A percentile compares a stretch with the other conserved stretches of the same genome.
Evolutionary conservation across 2,329 filamentous ascomycete species (phyloP).

Genomic region (Aspergillus udagawae): DNA sequence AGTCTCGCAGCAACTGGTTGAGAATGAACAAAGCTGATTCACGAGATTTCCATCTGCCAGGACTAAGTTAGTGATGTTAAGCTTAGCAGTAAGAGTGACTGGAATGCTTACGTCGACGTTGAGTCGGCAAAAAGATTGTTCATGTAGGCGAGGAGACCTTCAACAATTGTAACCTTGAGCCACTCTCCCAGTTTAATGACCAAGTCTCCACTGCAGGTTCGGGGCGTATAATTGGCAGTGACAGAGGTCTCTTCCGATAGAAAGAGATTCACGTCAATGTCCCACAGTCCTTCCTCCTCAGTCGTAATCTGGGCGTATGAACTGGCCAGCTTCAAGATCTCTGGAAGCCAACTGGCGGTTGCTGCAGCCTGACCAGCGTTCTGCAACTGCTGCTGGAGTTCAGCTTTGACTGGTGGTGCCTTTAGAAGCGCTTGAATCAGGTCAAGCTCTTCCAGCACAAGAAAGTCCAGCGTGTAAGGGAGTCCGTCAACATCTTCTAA

Average conservation of each 20-base stretch:
- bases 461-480: constrained; percentile 91
- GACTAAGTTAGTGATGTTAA: constrained; percentile 4
- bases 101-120: constrained; percentile 30
- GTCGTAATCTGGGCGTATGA: constrained; percentile 84
- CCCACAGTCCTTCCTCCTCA: constrained; percentile 94
- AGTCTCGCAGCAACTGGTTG: constrained; percentile 78
- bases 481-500: constrained; percentile 85
- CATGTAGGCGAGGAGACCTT: constrained; percentile 74
- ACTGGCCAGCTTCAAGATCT: constrained; percentile 80
- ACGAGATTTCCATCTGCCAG: constrained; percentile 59
- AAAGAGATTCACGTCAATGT: constrained; percentile 93
- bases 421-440: constrained; percentile 88
- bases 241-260: constrained; percentile 92
- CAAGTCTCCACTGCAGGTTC: constrained; percentile 87
- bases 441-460: constrained; percentile 90
- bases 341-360: constrained; percentile 73
- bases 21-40: constrained; percentile 83
- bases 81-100: not conserved
- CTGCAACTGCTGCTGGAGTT: constrained; percentile 76
- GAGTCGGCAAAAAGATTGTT: constrained; percentile 63
- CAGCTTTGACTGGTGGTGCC: constrained; percentile 80
- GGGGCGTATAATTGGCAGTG: constrained; percentile 91
- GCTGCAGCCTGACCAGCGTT: constrained; percentile 55
- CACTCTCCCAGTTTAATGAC: constrained; percentile 91
- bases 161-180: constrained; percentile 70